phyloP scores from a whole-genome alignment of 2,329 filamentous ascomycete genomes.

The Fusarium cyanostomum region DNA sequence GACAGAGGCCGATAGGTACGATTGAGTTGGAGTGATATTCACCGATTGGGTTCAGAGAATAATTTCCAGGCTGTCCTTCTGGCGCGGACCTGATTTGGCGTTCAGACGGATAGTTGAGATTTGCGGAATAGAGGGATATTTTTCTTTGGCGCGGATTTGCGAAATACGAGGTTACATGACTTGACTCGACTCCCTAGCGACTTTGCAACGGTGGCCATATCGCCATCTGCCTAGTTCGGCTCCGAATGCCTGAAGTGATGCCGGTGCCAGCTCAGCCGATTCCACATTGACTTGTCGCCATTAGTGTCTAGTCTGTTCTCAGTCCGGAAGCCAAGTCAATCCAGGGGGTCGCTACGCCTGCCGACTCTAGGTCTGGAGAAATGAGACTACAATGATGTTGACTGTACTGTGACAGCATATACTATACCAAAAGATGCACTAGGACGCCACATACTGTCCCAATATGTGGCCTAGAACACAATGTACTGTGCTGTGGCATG shows the following conservation, averaged over 20 bases:
- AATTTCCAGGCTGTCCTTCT: constrained; percentile 2
- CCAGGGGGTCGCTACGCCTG: background rate
- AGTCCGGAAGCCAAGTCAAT: background rate
- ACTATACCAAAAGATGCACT: background rate
- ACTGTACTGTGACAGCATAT: background rate
- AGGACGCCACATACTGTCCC: too few relatives aligned
- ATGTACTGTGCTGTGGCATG: background rate
- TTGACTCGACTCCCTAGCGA: background rate
- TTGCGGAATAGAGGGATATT: constrained; percentile 9
- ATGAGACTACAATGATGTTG: background rate
- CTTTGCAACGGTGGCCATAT: background rate
- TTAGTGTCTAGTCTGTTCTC: background rate
- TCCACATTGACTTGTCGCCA: background rate
- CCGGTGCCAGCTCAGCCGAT: background rate
- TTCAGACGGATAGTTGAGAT: constrained; percentile 5
- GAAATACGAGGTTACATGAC: background rate
- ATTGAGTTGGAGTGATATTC: constrained; percentile 12
- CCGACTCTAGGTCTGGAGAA: background rate
- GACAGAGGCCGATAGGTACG: constrained; percentile 4
- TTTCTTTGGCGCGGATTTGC: background rate
- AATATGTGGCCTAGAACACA: background rate
- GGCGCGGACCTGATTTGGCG: constrained; percentile 2
- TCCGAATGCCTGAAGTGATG: background rate
- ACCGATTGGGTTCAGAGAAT: constrained; percentile 2
- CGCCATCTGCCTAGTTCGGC: background rate